Evolutionary conservation across 768 basidiomycete genomes (phyloP).

Genomic region (Lentinula raphanica): DNA sequence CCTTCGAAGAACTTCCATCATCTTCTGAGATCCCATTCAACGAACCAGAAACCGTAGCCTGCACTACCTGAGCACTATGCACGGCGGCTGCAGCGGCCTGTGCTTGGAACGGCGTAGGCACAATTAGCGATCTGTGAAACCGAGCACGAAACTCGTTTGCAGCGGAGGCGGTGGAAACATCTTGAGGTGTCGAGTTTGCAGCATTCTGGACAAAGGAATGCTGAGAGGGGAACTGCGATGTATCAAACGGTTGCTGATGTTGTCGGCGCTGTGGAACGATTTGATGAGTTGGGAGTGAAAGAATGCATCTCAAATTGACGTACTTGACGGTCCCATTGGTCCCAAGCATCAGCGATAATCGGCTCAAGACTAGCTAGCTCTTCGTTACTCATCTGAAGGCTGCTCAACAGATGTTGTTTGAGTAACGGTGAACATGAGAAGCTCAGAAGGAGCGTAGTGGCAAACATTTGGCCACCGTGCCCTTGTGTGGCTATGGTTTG

Average conservation of each 20-base stretch:
- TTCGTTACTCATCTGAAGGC: constrained; percentile 70
- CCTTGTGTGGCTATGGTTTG: constrained; percentile 56
- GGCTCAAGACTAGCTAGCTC: constrained; percentile 76
- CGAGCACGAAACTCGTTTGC: constrained; percentile 47
- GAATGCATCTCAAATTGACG: constrained; percentile 15
- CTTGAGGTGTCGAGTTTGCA: constrained; percentile 22
- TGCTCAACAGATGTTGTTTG: constrained; percentile 71
- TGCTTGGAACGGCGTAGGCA: constrained; percentile 40
- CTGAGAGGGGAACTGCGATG: constrained; percentile 19
- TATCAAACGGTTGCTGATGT: constrained; percentile 28
- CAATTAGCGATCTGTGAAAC: constrained; percentile 44
- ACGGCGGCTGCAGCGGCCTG: constrained; percentile 5
- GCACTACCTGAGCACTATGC: neutral
- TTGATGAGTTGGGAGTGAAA: constrained; percentile 7
- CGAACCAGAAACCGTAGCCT: neutral
- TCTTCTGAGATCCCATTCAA: neutral
- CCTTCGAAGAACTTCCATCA: neutral
- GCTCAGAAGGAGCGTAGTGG: constrained; percentile 69
- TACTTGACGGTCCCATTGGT: constrained; percentile 82
- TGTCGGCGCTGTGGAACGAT: constrained; percentile 32
- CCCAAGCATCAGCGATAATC: constrained; percentile 79
- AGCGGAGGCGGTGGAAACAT: constrained; percentile 22
- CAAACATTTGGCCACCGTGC: constrained; percentile 71
- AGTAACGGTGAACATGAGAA: constrained; percentile 70
- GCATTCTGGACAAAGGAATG: constrained; percentile 15